phyloP scores from a whole-genome alignment of 441 rosid genomes.

The Manihot esculenta region DNA sequence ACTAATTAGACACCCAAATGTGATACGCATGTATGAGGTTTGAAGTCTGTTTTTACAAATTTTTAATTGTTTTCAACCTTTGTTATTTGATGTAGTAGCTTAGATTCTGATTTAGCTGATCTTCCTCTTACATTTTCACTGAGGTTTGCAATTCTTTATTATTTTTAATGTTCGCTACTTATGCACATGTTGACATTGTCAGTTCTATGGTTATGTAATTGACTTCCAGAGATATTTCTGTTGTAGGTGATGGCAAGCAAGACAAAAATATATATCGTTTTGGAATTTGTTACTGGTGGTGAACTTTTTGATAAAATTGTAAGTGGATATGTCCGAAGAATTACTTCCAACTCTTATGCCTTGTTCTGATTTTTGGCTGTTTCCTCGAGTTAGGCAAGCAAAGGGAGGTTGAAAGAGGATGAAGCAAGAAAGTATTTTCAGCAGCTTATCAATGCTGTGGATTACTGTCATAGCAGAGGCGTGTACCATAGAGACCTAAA shows the following conservation, averaged over 20 bases:
- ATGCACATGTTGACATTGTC: slow-evolving; percentile 9
- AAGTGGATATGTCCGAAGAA: slow-evolving; percentile 28
- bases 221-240: slow-evolving; percentile 25
- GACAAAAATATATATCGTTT: slow-evolving; percentile 84
- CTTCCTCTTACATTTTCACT: not conserved
- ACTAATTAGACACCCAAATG: slow-evolving; percentile 89
- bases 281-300: slow-evolving; percentile 95
- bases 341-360: not conserved
- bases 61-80: not conserved
- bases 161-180: not conserved
- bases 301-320: slow-evolving; percentile 99
- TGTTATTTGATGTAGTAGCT: not conserved
- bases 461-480: slow-evolving; percentile 94
- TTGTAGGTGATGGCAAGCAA: slow-evolving; percentile 98
- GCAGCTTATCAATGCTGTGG: slow-evolving; percentile 95
- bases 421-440: slow-evolving; percentile 95
- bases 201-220: not conserved
- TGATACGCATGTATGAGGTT: slow-evolving; percentile 95
- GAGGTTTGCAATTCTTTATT: too few species aligned
- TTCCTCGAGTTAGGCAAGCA: slow-evolving; percentile 62
- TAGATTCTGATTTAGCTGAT: not conserved
- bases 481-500: slow-evolving; percentile 93
- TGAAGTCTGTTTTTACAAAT: slow-evolving; percentile 16
- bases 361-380: not conserved
- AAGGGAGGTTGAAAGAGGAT: slow-evolving; percentile 90